Percentiles rank a stretch among this genome's conserved stretches.
phyloP scores from a whole-genome alignment of 73 alveolate genomes.

The Durusdinium trenchii region DNA sequence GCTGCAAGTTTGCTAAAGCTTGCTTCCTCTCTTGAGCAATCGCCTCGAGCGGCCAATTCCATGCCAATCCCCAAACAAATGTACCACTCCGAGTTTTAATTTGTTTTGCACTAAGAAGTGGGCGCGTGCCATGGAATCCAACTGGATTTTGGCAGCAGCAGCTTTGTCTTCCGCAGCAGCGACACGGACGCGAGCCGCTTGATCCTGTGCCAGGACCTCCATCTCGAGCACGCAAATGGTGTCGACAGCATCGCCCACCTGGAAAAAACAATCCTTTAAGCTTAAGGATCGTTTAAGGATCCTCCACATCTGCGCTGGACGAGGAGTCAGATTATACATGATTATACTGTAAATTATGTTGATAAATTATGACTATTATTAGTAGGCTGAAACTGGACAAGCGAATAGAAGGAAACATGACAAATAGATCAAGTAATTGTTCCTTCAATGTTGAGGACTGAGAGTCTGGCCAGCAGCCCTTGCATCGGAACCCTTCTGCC shows the following conservation, averaged over 20 bases:
- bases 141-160: conserved; percentile 39
- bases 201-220: conserved; percentile 79
- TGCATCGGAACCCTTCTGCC: conserved; percentile 32
- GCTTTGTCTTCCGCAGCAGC: conserved; percentile 84
- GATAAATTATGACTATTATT: neutral
- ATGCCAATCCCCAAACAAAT: neutral
- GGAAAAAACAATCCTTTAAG: neutral
- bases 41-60: neutral
- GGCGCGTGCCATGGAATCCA: conserved; percentile 47
- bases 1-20: neutral
- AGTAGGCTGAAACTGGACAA: neutral
- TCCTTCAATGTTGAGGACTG: neutral
- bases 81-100: neutral
- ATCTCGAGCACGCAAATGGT: conserved; percentile 53
- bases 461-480: conserved; percentile 1
- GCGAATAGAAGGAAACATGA: neutral
- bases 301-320: neutral
- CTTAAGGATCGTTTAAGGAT: neutral
- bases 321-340: neutral
- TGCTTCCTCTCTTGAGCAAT: conserved; percentile 34
- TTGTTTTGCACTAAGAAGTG: neutral
- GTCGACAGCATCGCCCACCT: conserved; percentile 57
- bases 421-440: neutral
- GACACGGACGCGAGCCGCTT: conserved; percentile 65
- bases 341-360: neutral